phyloP scores from a whole-genome alignment of 2,329 filamentous ascomycete genomes.

The Fusarium clavum region DNA sequence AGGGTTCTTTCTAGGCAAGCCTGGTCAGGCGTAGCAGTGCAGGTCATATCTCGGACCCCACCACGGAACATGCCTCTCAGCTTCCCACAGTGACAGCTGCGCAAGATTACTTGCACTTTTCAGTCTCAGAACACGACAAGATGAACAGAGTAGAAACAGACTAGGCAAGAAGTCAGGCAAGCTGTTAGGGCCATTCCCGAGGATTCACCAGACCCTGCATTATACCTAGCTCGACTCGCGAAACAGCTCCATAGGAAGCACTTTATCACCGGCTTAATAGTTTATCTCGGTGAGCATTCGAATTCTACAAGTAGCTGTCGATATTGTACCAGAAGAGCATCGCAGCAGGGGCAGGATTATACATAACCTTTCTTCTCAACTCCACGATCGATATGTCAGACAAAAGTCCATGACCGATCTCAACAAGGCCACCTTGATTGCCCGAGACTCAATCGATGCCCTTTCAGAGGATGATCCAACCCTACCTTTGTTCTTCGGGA shows the following conservation, averaged over 20 bases:
- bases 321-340: neutral
- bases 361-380: neutral
- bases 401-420: neutral
- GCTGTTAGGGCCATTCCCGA: neutral
- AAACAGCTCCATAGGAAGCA: neutral
- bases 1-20: neutral
- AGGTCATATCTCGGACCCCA: neutral
- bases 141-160: neutral
- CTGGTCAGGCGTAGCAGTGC: neutral
- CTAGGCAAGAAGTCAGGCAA: neutral
- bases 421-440: neutral
- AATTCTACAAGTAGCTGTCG: neutral
- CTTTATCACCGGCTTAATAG: neutral
- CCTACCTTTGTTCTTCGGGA: neutral
- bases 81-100: neutral
- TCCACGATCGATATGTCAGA: neutral
- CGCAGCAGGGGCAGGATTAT: neutral
- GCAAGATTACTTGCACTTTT: neutral
- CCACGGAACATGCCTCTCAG: neutral
- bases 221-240: neutral
- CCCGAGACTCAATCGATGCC: neutral
- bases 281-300: neutral
- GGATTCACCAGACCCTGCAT: neutral
- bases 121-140: neutral
- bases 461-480: neutral